Base-by-base conservation (phyloP, 805 yeast species). In the Hanseniaspora meyeri region DNA sequence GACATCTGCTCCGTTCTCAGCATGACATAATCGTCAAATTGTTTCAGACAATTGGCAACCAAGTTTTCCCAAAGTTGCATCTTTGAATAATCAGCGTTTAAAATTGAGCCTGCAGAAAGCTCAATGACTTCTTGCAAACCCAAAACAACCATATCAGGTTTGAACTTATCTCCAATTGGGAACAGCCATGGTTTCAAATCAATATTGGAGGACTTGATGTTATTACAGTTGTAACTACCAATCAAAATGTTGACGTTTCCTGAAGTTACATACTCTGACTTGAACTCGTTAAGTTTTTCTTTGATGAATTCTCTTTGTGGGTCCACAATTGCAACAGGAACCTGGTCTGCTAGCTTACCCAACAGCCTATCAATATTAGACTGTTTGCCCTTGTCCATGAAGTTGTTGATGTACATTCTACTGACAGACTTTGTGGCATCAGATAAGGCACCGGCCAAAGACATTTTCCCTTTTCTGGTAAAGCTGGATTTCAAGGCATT, bases 381-480 rank as follows among this genome's bases (percentile, higher is more conserved):
- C 66, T 93, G 99, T 60, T 89, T 86, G 45, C 82, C 83, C 63
- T 86, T 86, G 70, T 93, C 99, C 64, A 88, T 90, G 70, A 93
- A 93, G 60, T 95, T 91, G 70, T 93, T 93, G 66, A 93, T 91
- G 68, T 93, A 93, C 80, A 93, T 82, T 69, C 99, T 77, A 43
- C 95, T 83, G 9, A 93, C 96, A 0, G 96, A 87, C 69, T 93
- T 93, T 1, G 97, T 89, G 4, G 95, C 96, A 70, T 93, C 99
- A 0, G 96, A 85, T n/a, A 93, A 70, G 0, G 97, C 96, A 38
- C 97, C 97, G 0, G 97, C 97, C 55, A 93, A 71, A 46, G 91
- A 88, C 97, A 90, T 89, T 64, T 90, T 91, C 27, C 98, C 98
- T 32, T 87, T 83, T 66, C 99, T 78, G 1, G 97, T 87, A 65